Percentiles rank a stretch among this genome's conserved stretches.
phyloP scores from a whole-genome alignment of 2,329 filamentous ascomycete genomes.

The Lasiodiplodia citricola region DNA sequence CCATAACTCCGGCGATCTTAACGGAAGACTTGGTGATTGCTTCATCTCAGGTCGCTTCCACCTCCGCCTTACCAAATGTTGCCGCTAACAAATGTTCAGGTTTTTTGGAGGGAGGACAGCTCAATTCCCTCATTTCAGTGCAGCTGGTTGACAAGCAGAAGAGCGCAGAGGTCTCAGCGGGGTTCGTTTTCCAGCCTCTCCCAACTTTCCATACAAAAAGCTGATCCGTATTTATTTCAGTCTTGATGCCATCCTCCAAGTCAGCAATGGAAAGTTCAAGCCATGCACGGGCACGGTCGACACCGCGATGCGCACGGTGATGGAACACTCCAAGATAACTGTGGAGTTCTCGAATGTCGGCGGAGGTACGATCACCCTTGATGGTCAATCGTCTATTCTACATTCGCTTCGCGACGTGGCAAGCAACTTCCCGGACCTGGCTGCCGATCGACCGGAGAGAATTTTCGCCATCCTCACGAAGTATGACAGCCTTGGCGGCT shows the following conservation, averaged over 20 bases:
- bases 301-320: neutral
- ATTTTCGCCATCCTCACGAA: neutral
- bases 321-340: neutral
- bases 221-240: neutral
- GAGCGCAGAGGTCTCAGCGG: neutral
- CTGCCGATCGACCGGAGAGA: neutral
- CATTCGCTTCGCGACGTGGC: neutral
- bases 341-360: neutral
- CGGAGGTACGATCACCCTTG: neutral
- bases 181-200: neutral
- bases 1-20: neutral
- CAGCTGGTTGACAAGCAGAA: neutral
- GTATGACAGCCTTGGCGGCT: neutral
- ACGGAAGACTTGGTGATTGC: neutral
- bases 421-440: neutral
- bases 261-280: neutral
- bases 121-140: neutral
- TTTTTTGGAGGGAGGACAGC: neutral
- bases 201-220: neutral
- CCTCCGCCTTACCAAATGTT: neutral
- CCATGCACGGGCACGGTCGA: neutral
- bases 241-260: neutral
- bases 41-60: neutral
- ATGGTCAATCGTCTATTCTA: neutral
- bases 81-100: neutral